Evolutionary conservation across 2,329 filamentous ascomycete genomes (phyloP).

Genomic region (Penicillium janthinellum): DNA sequence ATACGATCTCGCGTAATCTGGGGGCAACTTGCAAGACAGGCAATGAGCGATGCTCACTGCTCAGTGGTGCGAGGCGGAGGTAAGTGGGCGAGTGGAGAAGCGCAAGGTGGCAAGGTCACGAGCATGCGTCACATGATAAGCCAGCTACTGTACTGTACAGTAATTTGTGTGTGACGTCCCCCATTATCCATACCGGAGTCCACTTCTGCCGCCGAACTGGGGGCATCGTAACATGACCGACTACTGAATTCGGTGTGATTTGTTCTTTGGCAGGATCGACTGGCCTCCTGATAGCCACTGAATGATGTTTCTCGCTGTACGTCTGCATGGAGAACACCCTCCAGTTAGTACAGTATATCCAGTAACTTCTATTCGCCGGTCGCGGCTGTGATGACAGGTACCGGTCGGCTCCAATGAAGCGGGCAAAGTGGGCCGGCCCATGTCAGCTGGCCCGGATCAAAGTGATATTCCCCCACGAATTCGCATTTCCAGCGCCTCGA

Average conservation of each 20-base stretch:
- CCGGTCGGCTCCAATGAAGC: conserved; percentile 15
- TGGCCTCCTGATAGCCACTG: not conserved
- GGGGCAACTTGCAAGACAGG: not conserved
- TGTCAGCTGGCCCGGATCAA: conserved; percentile 10
- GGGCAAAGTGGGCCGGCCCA: conserved; percentile 9
- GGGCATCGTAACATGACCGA: not conserved
- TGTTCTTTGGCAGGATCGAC: not conserved
- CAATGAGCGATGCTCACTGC: not conserved
- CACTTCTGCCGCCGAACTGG: not conserved
- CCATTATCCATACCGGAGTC: not conserved
- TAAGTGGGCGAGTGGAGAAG: not conserved
- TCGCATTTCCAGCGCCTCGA: not conserved
- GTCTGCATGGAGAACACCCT: not conserved
- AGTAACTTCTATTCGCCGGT: not conserved
- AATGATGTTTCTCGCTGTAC: not conserved
- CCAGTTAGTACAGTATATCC: not conserved
- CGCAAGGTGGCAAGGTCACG: conserved; percentile 25
- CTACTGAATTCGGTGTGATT: not conserved
- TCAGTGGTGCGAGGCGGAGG: not conserved
- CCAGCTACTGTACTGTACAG: not conserved
- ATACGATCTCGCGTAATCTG: not conserved
- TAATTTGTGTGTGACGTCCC: too few relatives aligned
- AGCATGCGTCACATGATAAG: conserved; percentile 19
- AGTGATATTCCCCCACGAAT: conserved; percentile 11
- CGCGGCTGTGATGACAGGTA: conserved; percentile 15